phyloP scores from a whole-genome alignment of 2,329 filamentous ascomycete species.

The Lomentospora prolificans region DNA sequence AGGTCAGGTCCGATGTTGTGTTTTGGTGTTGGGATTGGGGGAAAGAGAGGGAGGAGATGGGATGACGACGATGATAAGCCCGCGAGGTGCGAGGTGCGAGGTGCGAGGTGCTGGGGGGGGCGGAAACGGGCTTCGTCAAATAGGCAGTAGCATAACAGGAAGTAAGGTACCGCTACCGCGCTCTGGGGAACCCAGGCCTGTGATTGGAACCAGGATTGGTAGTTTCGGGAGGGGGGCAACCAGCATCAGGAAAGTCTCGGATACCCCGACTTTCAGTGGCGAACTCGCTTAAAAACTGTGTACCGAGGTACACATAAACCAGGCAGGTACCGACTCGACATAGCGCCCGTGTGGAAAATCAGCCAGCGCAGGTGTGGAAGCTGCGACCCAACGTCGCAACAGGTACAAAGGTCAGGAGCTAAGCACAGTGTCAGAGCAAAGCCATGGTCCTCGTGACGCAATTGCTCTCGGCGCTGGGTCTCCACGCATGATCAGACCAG shows the following conservation, averaged over 20 bases:
- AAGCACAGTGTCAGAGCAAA: neutral
- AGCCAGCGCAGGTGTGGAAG: neutral
- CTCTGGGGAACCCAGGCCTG: neutral
- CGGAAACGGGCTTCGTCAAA: neutral
- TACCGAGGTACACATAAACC: neutral
- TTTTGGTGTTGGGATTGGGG: constrained; percentile 3
- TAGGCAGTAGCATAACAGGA: constrained; percentile 3
- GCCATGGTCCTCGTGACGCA: constrained; percentile 4
- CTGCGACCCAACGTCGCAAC: neutral
- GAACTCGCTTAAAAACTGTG: neutral
- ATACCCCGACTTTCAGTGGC: neutral
- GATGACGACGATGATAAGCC: constrained; percentile 6
- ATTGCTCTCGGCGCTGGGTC: neutral
- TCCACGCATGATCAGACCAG: too few species aligned
- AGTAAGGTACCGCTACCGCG: neutral
- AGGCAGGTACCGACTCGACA: too few species aligned
- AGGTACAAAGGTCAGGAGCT: neutral
- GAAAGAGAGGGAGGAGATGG: constrained; percentile 3
- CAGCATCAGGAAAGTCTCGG: neutral
- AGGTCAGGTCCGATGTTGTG: constrained; percentile 3
- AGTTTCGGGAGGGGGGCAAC: constrained; percentile 1
- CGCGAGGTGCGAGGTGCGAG: too few species aligned
- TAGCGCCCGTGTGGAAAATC: neutral
- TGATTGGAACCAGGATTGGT: neutral
- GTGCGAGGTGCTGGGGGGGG: neutral